phyloP scores from a whole-genome alignment of 2,329 filamentous ascomycete species.

The Botrytis sinoallii region DNA sequence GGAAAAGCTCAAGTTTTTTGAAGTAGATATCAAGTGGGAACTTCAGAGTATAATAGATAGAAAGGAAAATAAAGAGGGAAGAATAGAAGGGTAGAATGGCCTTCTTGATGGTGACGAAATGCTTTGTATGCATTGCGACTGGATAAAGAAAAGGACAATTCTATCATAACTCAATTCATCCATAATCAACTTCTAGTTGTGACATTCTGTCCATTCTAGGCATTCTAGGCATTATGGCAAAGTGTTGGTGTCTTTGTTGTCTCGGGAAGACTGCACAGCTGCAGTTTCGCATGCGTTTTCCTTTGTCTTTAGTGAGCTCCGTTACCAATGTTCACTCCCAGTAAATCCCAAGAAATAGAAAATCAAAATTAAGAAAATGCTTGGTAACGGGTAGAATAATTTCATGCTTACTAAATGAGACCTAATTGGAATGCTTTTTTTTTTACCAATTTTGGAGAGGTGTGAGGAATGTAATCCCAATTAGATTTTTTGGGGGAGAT shows the following conservation, averaged over 20 bases:
- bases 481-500: conserved; percentile 10
- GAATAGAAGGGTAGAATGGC: conserved; percentile 32
- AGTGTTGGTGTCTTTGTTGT: conserved; percentile 36
- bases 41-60: conserved; percentile 21
- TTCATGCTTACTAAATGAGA: conserved; percentile 16
- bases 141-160: conserved; percentile 37
- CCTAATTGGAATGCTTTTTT: conserved; percentile 15
- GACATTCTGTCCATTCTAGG: conserved; percentile 35
- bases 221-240: conserved; percentile 33
- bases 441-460: conserved; percentile 8
- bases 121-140: conserved; percentile 37
- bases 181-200: conserved; percentile 28
- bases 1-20: background rate
- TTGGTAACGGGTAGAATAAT: conserved; percentile 4
- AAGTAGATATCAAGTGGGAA: background rate
- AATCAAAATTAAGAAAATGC: conserved; percentile 11
- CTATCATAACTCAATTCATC: conserved; percentile 31
- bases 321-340: conserved; percentile 17
- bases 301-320: conserved; percentile 34
- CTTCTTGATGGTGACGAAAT: conserved; percentile 34
- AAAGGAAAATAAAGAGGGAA: conserved; percentile 23
- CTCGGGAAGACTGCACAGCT: conserved; percentile 36
- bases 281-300: conserved; percentile 31
- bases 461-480: conserved; percentile 15
- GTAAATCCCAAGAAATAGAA: conserved; percentile 11